Base-by-base conservation (phyloP, 192 early-diverging fungal genomes). In the Podochytrium sp. region DNA sequence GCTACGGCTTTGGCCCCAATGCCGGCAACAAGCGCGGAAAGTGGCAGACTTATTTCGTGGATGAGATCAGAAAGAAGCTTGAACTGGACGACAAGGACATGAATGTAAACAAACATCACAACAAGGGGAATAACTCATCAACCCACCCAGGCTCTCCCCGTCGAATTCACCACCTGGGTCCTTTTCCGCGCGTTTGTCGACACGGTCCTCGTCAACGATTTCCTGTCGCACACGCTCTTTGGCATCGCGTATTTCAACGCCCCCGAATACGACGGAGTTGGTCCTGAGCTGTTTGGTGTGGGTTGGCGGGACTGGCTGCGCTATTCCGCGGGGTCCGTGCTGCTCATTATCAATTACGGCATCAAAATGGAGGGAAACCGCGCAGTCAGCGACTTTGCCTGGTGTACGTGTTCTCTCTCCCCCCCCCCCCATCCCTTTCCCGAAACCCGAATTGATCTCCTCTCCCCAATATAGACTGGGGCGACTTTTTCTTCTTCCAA, bases 151-250 rank as follows among this genome's bases (percentile, higher is more conserved):
- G 65, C 78, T n/a, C 89, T 89, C 55, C 96, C 97, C 14, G 84
- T 96, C 71, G 97, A 99, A 81, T 99, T 93, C 86, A 98, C 96
- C 68, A 90, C 92, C 20, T 99, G 97, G 97, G 81, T 98, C 52
- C 85, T 99, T 6, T 99, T 93, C 83, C 93, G 96, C 37, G 92
- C 93, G 74, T 81, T 99, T 34, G 95, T 96, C 12, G 95, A 98
- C 76, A 67, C 96, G 57, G 91, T 99, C 65, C 81, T 98, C 65
- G 90, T 97, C 76, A 98, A 97, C 76, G 97, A 97, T 80, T 93
- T 97, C 69, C 84, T 90, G 0, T 83, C 92, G 5, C 98, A 97
- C 76, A 71, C 92, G 18, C 86, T 87, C 58, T 95, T 98, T 83
- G 91, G 90, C 29, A 68, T 96, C 34, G 87, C 92, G 18, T 92